A percentile compares a stretch with the other conserved stretches of the same genome.
Conservation (phyloP, 352 stramenopile genomes). For the Paralagenidium karlingii region DNA sequence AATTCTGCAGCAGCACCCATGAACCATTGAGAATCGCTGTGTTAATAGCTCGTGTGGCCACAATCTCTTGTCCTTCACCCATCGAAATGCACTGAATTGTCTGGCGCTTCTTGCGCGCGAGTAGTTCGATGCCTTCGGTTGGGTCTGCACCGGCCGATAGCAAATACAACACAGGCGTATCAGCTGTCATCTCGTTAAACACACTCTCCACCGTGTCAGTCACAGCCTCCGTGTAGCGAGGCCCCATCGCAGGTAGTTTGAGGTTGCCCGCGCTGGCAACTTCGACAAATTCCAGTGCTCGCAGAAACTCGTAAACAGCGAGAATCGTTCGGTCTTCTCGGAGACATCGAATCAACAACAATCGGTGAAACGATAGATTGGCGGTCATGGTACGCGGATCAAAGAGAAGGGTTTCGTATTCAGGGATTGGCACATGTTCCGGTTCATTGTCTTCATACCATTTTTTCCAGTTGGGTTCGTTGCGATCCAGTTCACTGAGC, state of each 20-base stretch:
- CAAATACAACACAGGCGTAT: slow-evolving; percentile 60
- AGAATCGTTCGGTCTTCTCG: slow-evolving; percentile 66
- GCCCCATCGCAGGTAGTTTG: slow-evolving; percentile 43
- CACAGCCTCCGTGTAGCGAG: slow-evolving; percentile 43
- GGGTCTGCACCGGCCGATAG: slow-evolving; percentile 57
- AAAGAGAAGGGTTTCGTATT: slow-evolving; percentile 60
- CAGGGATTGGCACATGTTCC: slow-evolving; percentile 35
- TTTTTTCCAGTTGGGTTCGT: slow-evolving; percentile 46
- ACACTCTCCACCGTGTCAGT: slow-evolving; percentile 66
- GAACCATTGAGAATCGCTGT: slow-evolving; percentile 55
- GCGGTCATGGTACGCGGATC: slow-evolving; percentile 43
- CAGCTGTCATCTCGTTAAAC: slow-evolving; percentile 42
- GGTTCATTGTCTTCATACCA: slow-evolving; percentile 79
- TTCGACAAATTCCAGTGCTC: slow-evolving; percentile 47
- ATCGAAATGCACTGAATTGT: slow-evolving; percentile 63
- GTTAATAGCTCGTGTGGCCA: slow-evolving; percentile 37
- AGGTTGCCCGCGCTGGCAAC: slow-evolving; percentile 10
- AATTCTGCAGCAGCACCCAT: slow-evolving; percentile 77
- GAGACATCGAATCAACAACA: slow-evolving; percentile 53
- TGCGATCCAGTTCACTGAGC: slow-evolving; percentile 49
- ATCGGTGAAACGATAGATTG: slow-evolving; percentile 50
- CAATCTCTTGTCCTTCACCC: slow-evolving; percentile 57
- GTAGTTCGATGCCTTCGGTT: slow-evolving; percentile 55
- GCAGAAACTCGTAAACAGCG: slow-evolving; percentile 52
- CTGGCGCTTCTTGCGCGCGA: slow-evolving; percentile 55